Base-by-base conservation (phyloP, 2,329 filamentous ascomycete species). In the Penicillium paneum region DNA sequence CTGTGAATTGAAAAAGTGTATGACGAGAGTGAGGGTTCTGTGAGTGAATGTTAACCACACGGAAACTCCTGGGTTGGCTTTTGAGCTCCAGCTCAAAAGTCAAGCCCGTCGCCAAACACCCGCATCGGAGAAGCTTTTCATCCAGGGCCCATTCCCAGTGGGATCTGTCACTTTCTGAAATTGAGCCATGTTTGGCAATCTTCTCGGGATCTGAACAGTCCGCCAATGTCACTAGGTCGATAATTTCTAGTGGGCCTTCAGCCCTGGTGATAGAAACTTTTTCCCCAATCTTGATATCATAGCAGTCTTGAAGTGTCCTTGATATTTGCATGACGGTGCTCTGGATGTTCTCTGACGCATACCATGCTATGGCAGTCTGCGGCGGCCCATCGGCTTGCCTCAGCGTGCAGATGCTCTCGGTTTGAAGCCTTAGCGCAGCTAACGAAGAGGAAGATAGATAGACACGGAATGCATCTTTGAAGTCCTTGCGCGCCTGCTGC, bases 241-340 rank as follows among this genome's bases (percentile, higher is more conserved):
- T 83, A 21, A 82, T 80, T 0, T 79, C 76, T 11, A 87, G 71
- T 2, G 74, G 63, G 2, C 73, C 74, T 8, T 79, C 78, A 10
- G 81, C 78, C 57, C 74, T 80, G 2, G 80, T 76, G 24, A 92
- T 81, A 8, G 80, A 79, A 44, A 95, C 77, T 47, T 84, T 81
- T 45, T 91, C 88, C 15, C 85, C 85, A 4, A 94, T 77, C 57
- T 87, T 87, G 63, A 96, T 82, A 1, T 83, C 84, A 61, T 88
- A 88, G 7, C 84, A 81, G 34, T 89, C 86, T 58, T 89, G 87
- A 50, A 95, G 83, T 6, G 84, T 79, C 58, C 89, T 86, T 21
- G 89, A 86, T 76, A 90, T 83, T 78, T 92, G 81, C 46, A 89
- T 78, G 53, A 90, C 79, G 58, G 86, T 82, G 61, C 83, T 84